These are phyloP conservation scores for Dicorynia guianensis DNA, from an alignment of 306 rosid genomes.

Conservation along the genomic window DNA sequence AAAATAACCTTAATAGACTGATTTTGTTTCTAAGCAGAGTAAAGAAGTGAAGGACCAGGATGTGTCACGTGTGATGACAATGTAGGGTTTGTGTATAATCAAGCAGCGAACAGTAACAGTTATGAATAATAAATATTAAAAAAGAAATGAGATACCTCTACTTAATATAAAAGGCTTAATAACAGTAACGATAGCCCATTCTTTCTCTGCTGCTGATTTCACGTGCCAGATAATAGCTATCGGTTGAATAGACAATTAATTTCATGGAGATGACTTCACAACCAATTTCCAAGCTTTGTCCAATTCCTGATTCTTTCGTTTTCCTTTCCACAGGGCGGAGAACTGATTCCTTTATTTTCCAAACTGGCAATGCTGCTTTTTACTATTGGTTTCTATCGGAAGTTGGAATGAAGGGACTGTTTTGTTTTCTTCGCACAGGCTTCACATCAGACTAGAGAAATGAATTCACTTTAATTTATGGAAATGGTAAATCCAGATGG, in stretches of 20 bases:
- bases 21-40: no score
- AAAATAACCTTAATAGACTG: no score
- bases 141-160: no score
- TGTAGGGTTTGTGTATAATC: no score
- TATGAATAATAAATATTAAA: no score
- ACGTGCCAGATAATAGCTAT: slow-evolving; percentile 26
- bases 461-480: slow-evolving; percentile 6
- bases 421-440: slow-evolving; percentile 41
- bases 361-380: background rate
- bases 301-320: slow-evolving; percentile 37
- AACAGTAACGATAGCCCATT: slow-evolving; percentile 1
- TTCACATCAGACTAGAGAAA: background rate
- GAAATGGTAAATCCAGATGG: background rate
- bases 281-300: slow-evolving; percentile 46
- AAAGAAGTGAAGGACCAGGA: no score
- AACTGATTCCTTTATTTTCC: background rate
- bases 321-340: slow-evolving; percentile 15
- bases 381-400: slow-evolving; percentile 28
- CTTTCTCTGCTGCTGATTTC: background rate
- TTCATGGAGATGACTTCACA: slow-evolving; percentile 38
- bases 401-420: slow-evolving; percentile 44
- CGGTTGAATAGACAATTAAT: slow-evolving; percentile 43
- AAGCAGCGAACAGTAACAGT: no score
- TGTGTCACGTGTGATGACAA: no score
- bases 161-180: no score